Conservation (phyloP, 306 rosid species). For the Alnus glutinosa region DNA sequence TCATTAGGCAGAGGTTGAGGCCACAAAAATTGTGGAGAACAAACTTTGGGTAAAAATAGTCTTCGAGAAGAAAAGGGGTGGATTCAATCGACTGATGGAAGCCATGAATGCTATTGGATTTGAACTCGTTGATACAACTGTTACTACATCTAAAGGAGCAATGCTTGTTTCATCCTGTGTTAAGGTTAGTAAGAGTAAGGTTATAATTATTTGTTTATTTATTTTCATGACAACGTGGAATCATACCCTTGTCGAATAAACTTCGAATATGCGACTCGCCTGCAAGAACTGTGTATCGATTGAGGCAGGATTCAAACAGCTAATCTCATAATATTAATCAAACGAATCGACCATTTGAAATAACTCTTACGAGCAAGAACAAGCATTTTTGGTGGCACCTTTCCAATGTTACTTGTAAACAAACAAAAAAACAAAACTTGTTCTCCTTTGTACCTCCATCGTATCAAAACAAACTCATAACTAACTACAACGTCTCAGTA, state of each 20-base stretch:
- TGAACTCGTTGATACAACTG: constrained; percentile 50
- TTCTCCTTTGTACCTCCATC: not conserved
- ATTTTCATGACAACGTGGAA: too few relatives aligned
- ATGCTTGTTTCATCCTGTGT: constrained; percentile 47
- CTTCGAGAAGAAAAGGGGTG: constrained; percentile 50
- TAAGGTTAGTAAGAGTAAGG: constrained; percentile 33
- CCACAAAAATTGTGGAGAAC: constrained; percentile 41
- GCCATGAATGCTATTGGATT: constrained; percentile 46
- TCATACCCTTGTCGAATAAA: too few relatives aligned
- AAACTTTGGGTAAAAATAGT: constrained; percentile 58
- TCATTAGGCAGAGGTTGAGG: constrained; percentile 48
- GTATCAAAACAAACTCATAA: not conserved
- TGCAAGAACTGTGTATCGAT: too few relatives aligned
- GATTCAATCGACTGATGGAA: constrained; percentile 44
- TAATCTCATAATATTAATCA: too few relatives aligned
- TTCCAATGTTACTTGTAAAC: not conserved
- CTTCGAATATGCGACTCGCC: too few relatives aligned
- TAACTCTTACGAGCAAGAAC: too few relatives aligned
- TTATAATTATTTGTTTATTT: too few relatives aligned
- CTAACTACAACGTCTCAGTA: not conserved
- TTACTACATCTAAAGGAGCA: constrained; percentile 54
- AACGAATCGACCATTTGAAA: too few relatives aligned
- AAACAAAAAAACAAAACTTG: not conserved
- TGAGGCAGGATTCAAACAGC: too few relatives aligned
- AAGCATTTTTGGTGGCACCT: not conserved